These are phyloP conservation scores for Boletus reticulatus DNA, from an alignment of 768 basidiomycete genomes.

Conservation along the genomic window DNA sequence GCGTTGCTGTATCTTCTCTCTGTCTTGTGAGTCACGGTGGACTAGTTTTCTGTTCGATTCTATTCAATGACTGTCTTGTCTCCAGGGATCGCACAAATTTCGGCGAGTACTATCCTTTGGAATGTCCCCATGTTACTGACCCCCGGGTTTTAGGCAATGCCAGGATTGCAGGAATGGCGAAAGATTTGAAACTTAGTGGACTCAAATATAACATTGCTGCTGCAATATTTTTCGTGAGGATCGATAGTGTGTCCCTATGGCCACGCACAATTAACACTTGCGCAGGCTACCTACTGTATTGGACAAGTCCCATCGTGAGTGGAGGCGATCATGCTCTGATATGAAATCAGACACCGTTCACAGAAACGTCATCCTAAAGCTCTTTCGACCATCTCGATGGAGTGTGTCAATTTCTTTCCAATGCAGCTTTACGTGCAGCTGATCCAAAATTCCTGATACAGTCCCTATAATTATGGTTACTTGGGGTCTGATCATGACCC, in stretches of 20 bases:
- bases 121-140: not conserved
- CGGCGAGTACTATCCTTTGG: not conserved
- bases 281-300: not conserved
- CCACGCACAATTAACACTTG: not conserved
- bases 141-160: not conserved
- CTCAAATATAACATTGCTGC: slow-evolving; percentile 1
- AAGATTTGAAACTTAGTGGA: not conserved
- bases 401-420: not conserved
- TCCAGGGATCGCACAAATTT: not conserved
- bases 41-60: not conserved
- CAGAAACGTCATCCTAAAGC: not conserved
- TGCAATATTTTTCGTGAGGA: not conserved
- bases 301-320: not conserved
- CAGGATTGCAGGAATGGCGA: not conserved
- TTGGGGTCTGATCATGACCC: not conserved
- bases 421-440: not conserved
- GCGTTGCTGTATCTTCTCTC: not conserved
- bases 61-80: not conserved
- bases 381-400: not conserved
- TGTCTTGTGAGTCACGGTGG: not conserved
- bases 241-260: no score
- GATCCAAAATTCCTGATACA: not conserved
- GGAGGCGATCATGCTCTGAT: not conserved
- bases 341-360: not conserved
- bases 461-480: not conserved